Conservation (phyloP, 2,329 filamentous ascomycete species). For the Exophiala oligosperma region DNA sequence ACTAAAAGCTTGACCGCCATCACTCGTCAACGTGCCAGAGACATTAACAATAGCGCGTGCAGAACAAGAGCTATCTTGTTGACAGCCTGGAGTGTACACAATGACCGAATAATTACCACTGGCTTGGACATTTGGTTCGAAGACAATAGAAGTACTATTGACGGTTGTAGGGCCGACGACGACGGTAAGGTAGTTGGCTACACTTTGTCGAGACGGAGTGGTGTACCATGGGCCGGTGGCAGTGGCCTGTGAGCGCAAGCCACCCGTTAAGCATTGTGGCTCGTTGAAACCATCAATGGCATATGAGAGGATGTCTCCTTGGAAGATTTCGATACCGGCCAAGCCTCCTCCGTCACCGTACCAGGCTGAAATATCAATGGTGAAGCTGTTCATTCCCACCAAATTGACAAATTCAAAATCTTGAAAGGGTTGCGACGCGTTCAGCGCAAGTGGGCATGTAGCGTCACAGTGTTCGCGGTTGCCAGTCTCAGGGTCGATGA, state of each 20-base stretch:
- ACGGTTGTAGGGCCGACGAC: slow-evolving; percentile 59
- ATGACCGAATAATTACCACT: slow-evolving; percentile 90
- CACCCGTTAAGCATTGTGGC: slow-evolving; percentile 69
- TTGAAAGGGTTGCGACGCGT: slow-evolving; percentile 67
- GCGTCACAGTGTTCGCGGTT: slow-evolving; percentile 72
- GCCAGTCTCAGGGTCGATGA: slow-evolving; percentile 72
- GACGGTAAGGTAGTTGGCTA: slow-evolving; percentile 74
- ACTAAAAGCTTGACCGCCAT: slow-evolving; percentile 50
- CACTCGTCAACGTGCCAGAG: slow-evolving; percentile 66
- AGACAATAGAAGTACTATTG: slow-evolving; percentile 65
- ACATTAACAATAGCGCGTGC: slow-evolving; percentile 80
- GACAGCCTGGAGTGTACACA: slow-evolving; percentile 89
- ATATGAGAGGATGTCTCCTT: slow-evolving; percentile 79
- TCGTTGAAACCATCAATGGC: slow-evolving; percentile 88
- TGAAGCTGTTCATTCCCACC: slow-evolving; percentile 85
- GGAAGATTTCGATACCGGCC: slow-evolving; percentile 80
- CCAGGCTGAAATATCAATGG: slow-evolving; percentile 81
- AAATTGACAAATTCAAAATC: slow-evolving; percentile 89
- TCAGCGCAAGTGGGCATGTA: slow-evolving; percentile 78
- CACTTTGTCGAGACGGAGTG: slow-evolving; percentile 67
- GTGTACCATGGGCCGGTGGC: slow-evolving; percentile 70
- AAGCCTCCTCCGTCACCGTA: slow-evolving; percentile 85
- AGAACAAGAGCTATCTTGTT: slow-evolving; percentile 72
- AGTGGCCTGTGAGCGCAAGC: slow-evolving; percentile 61
- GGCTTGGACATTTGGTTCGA: slow-evolving; percentile 79